Percentiles rank a stretch among this genome's conserved stretches.
Evolutionary conservation across 148 eudicot species (phyloP).

Genomic region (Silene conica): DNA sequence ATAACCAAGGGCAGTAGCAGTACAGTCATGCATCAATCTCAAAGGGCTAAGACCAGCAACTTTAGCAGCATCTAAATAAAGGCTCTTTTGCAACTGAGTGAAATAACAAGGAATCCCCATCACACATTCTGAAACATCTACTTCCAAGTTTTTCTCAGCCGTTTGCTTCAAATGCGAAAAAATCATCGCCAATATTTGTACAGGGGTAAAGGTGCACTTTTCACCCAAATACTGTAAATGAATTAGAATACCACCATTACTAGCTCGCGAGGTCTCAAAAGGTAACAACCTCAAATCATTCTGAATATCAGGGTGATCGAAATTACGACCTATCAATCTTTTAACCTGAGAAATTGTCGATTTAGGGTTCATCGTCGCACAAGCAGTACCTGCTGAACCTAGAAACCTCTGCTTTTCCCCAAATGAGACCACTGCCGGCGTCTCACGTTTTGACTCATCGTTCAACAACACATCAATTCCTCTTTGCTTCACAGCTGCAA

Average conservation of each 20-base stretch:
- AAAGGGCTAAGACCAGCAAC: conserved; percentile 70
- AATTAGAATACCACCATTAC: conserved; percentile 67
- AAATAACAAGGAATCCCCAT: conserved; percentile 85
- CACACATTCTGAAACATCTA: conserved; percentile 54
- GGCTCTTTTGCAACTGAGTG: conserved; percentile 62
- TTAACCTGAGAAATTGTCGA: conserved; percentile 88
- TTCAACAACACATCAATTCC: conserved; percentile 81
- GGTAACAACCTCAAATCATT: conserved; percentile 61
- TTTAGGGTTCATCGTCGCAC: conserved; percentile 75
- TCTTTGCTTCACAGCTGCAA: conserved; percentile 65
- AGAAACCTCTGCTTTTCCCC: conserved; percentile 84
- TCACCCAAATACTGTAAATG: conserved; percentile 57
- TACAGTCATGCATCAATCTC: conserved; percentile 87
- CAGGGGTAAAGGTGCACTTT: conserved; percentile 57
- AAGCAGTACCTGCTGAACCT: conserved; percentile 85
- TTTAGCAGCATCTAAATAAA: conserved; percentile 64
- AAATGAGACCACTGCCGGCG: conserved; percentile 77
- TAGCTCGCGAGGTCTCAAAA: conserved; percentile 64
- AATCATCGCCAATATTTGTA: conserved; percentile 89
- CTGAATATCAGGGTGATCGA: conserved; percentile 50
- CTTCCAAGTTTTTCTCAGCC: conserved; percentile 63
- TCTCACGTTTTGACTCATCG: conserved; percentile 82
- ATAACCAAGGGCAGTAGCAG: conserved; percentile 90
- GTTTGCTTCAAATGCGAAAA: conserved; percentile 73
- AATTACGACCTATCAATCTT: conserved; percentile 66